Base-by-base conservation (phyloP, 2,329 filamentous ascomycete genomes). In the Setomelanomma holmii region DNA sequence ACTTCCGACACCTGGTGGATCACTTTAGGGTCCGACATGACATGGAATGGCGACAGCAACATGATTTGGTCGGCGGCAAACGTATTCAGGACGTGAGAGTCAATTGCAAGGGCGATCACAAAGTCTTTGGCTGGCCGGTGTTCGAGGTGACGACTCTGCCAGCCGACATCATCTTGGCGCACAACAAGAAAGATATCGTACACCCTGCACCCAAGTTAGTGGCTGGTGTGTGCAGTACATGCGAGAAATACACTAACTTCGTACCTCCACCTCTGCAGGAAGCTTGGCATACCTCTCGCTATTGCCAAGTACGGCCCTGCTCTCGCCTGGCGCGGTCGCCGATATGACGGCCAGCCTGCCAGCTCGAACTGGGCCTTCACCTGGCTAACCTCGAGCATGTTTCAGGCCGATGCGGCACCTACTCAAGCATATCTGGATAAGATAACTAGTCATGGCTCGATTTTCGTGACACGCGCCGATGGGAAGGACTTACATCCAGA, bases 1-100 rank as follows among this genome's bases (percentile, higher is more conserved):
- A 41, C 8, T 54, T 57, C 40, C 49, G 53, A 30, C 50, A 54
- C 39, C 38, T 54, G 22, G 27, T 41, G 12, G 50, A 57, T 40
- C 43, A 30, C 36, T 51, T 57, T 16, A 41, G 12, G 14, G 39
- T 41, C 14, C 19, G 21, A 16, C 17, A 24, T n/a, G 21, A 27
- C 39, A 20, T 12, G 4, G 21, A 17, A 7, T n/a, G 14, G 34
- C 33, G 10, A 7, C 33, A 16, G 14, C 10, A 35, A 14, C 5
- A 16, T 16, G 7, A 35, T 14, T 5, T 7, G 34, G 3, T 16
- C 14, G 16, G 11, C 34, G 11, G n/a, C 7, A 7, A 16, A 36
- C 14, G n/a, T 17, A 16, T 11, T 17, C 4, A 36, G n/a, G 34
- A n/a, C 16, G 10, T 36, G 11, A 36, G 34, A 7, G 8, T 36